Conservation (phyloP, 768 basidiomycete genomes). For the Clavaria fumosa region DNA sequence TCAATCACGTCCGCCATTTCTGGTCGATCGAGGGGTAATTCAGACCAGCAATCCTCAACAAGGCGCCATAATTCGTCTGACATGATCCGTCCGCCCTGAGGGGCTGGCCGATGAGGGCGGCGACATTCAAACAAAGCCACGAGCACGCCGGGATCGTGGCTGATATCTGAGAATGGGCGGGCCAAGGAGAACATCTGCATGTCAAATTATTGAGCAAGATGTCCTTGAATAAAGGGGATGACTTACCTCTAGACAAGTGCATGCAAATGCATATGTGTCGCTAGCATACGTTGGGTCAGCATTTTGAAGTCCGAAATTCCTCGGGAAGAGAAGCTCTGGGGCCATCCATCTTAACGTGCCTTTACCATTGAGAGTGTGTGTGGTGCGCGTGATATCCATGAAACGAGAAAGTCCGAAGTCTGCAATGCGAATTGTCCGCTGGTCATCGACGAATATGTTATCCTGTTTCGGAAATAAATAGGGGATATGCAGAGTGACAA, state of each 20-base stretch:
- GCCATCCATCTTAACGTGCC: slow-evolving; percentile 3
- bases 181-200: no score
- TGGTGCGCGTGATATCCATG: background rate
- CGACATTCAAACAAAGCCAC: no score
- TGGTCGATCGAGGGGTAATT: no score
- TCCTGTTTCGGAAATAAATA: background rate
- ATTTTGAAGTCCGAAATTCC: slow-evolving; percentile 7
- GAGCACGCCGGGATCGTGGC: no score
- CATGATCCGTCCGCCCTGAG: no score
- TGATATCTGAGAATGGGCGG: no score
- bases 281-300: slow-evolving; percentile 16
- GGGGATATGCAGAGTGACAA: background rate
- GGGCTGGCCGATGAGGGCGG: no score
- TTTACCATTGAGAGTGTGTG: background rate
- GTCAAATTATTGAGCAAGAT: no score
- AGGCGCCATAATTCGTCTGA: no score
- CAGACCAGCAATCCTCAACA: no score
- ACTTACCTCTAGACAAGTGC: slow-evolving; percentile 19
- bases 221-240: background rate
- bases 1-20: no score
- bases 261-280: slow-evolving; percentile 22
- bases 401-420: slow-evolving; percentile 4
- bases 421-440: slow-evolving; percentile 4
- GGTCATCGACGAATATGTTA: slow-evolving; percentile 3
- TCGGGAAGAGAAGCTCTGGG: background rate